Conservation (phyloP, 2,329 filamentous ascomycete genomes). For the Nannizzia gypsea region DNA sequence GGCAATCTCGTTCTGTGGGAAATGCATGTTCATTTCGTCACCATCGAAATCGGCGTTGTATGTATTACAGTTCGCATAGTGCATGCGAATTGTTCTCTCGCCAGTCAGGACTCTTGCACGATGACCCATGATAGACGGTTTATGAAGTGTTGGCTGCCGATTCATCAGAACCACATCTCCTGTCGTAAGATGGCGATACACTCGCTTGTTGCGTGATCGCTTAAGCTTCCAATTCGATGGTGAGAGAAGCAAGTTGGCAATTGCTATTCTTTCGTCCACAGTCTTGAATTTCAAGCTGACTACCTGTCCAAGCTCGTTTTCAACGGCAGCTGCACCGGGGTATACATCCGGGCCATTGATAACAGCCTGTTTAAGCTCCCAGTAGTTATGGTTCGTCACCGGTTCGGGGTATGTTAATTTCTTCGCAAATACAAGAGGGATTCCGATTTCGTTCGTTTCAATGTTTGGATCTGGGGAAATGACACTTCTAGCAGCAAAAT, state of each 20-base stretch:
- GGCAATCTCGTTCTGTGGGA: constrained; percentile 92
- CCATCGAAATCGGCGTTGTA: constrained; percentile 99
- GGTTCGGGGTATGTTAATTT: constrained; percentile 96
- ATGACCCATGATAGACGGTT: constrained; percentile 98
- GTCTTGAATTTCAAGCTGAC: constrained; percentile 80
- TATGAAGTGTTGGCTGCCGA: constrained; percentile 91
- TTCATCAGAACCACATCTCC: constrained; percentile 99
- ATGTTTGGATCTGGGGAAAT: constrained; percentile 98
- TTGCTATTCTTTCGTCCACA: constrained; percentile 70
- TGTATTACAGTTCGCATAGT: constrained; percentile 98
- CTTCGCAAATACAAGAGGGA: constrained; percentile 92
- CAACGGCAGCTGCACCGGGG: constrained; percentile 87
- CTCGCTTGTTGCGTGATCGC: constrained; percentile 82
- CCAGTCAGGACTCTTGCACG: constrained; percentile 81
- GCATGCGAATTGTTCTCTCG: constrained; percentile 97
- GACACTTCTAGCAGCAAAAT: constrained; percentile 92
- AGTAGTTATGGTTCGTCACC: constrained; percentile 93
- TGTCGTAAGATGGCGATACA: constrained; percentile 88
- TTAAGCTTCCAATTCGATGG: constrained; percentile 64
- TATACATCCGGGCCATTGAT: constrained; percentile 90
- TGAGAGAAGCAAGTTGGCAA: constrained; percentile 87
- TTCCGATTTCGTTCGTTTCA: constrained; percentile 96
- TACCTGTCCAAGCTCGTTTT: constrained; percentile 89
- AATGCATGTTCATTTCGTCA: constrained; percentile 99
- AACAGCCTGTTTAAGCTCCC: constrained; percentile 88